These are phyloP conservation scores for Hypoxylon sp. DNA, from an alignment of 2,329 filamentous ascomycete species.

Conservation along the genomic window DNA sequence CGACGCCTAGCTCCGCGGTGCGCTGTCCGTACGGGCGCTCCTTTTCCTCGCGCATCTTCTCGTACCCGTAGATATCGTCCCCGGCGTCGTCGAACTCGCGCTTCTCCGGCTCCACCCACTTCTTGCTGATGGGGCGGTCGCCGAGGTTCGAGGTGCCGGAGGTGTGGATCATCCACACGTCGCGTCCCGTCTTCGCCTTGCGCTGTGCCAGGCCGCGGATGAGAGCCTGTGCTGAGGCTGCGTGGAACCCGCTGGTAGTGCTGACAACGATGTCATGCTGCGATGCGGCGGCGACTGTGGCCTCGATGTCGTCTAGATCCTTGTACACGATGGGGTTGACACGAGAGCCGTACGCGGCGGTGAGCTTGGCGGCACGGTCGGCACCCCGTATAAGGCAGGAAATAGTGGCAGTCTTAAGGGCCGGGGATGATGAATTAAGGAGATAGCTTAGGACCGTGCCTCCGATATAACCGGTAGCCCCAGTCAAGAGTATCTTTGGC, in stretches of 20 bases:
- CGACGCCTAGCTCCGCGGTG: slow-evolving; percentile 60
- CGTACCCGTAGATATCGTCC: slow-evolving; percentile 61
- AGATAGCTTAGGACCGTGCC: slow-evolving; percentile 44
- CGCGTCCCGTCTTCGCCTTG: slow-evolving; percentile 51
- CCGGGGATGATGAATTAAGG: slow-evolving; percentile 37
- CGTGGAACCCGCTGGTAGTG: slow-evolving; percentile 59
- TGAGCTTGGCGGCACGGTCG: slow-evolving; percentile 44
- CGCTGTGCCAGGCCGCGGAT: slow-evolving; percentile 60
- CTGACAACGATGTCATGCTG: slow-evolving; percentile 59
- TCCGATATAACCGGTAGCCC: slow-evolving; percentile 50
- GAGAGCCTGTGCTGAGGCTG: slow-evolving; percentile 57
- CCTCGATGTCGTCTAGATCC: slow-evolving; percentile 47
- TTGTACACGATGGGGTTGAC: slow-evolving; percentile 45
- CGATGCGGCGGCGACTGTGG: slow-evolving; percentile 38
- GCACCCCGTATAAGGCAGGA: slow-evolving; percentile 46
- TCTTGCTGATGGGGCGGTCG: slow-evolving; percentile 58
- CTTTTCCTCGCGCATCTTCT: slow-evolving; percentile 55
- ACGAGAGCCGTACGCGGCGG: slow-evolving; percentile 42
- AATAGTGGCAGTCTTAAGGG: slow-evolving; percentile 34
- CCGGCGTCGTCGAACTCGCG: slow-evolving; percentile 58
- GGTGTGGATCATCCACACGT: slow-evolving; percentile 60
- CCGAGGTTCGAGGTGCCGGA: slow-evolving; percentile 62
- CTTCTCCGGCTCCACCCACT: slow-evolving; percentile 29
- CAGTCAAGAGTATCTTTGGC: slow-evolving; percentile 47
- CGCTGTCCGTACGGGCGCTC: slow-evolving; percentile 60